Base-by-base conservation (phyloP, 345 rosid genomes). In the Psidium friedrichsthalianum region DNA sequence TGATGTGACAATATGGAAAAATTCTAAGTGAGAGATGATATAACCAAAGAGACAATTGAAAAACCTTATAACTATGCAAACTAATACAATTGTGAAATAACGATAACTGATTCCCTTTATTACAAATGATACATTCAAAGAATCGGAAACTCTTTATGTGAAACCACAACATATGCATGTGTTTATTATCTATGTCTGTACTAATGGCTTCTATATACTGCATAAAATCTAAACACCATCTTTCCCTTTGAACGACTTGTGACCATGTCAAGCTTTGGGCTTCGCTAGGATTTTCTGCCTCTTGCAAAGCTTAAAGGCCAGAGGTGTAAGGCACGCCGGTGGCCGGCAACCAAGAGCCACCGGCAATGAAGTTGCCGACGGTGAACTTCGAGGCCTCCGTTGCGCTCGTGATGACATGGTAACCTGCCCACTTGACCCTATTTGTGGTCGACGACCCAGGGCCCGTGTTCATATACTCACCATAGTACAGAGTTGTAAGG, bases 401-500 rank as follows among this genome's bases (percentile, higher is more conserved):
- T 4, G 95, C 85, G 11, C 90, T 91, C 1, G 81, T 91, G 25
- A 93, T 89, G 9, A 89, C 93, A 36, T 57, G 89, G 64, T 89
- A 90, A 14, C 95, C 95, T 2, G 29, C 12, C 96, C 96, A 92
- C 4, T 69, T 90, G 61, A 93, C 96, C 83, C 96, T 88, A 11
- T 54, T 82, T 1, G 89, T 32, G 0, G 93, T 93, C 2, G 92
- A 86, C 3, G 96, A 88, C 56, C 91, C 93, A 0, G 94, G 88
- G 2, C 95, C 95, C 0, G 82, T 84, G 74, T 94, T 94, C 82
- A 18, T 42, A 56, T 92, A 94, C 88, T 92, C 95, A 1, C 92
- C 94, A 58, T 94, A 93, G 49, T 92, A 92, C 74, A 92, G 53
- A 13, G 96, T 93, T 0, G 84, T 83, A 20, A 92, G 89, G 4